phyloP scores from a whole-genome alignment of 2,329 filamentous ascomycete genomes.

The Penicillium psychrosexuale region DNA sequence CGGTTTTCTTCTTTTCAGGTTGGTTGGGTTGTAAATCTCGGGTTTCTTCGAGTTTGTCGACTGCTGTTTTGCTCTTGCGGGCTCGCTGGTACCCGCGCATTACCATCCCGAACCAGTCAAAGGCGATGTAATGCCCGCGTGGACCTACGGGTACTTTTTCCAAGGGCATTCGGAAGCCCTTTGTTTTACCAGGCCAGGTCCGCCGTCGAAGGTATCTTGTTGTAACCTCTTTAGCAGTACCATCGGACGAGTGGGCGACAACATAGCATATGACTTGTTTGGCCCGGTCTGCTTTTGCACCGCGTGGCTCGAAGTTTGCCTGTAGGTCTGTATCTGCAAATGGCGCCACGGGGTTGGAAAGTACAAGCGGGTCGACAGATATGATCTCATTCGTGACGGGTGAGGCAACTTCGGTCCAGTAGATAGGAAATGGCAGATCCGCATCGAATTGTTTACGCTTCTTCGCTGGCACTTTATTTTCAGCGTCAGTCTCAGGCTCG shows the following conservation, averaged over 20 bases:
- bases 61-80: constrained; percentile 57
- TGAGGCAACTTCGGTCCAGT: constrained; percentile 90
- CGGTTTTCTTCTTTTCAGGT: constrained; percentile 68
- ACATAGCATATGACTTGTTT: constrained; percentile 91
- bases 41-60: constrained; percentile 75
- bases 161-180: constrained; percentile 71
- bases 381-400: constrained; percentile 75
- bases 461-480: constrained; percentile 36
- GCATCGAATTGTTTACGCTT: constrained; percentile 59
- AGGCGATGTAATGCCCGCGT: constrained; percentile 72
- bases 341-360: constrained; percentile 64
- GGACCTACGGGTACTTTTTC: constrained; percentile 79
- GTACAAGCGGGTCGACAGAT: constrained; percentile 71
- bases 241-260: constrained; percentile 76
- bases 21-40: constrained; percentile 72
- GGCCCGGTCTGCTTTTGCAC: constrained; percentile 75
- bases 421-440: constrained; percentile 79
- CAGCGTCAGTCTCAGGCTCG: constrained; percentile 23
- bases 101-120: constrained; percentile 83
- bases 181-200: constrained; percentile 82
- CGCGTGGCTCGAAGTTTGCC: constrained; percentile 75
- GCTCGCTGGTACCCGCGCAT: constrained; percentile 69
- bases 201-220: constrained; percentile 82
- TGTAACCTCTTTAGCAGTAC: constrained; percentile 91
- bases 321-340: constrained; percentile 62